Evolutionary conservation across 2,329 filamentous ascomycete genomes (phyloP), one percentile per base, ranked within the genome.

Genomic region (Nannizzia gypsea): DNA sequence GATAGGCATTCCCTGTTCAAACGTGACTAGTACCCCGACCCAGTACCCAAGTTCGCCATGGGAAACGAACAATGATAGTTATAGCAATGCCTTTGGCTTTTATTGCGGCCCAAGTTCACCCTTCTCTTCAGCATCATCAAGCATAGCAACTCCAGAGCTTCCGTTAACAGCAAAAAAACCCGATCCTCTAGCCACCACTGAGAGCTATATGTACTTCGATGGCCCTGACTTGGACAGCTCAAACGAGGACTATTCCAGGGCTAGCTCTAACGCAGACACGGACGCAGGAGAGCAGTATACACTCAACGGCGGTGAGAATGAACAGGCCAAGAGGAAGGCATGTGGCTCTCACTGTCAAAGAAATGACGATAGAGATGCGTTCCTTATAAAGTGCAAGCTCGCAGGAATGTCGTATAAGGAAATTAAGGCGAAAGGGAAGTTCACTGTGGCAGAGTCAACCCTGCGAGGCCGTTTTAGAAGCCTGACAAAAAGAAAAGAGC

Each of bases 381-480:
- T 75, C 55, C 65, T 79, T 3, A 68, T 79, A 8, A 64, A 70
- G 8, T 73, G 69, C 60, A 77, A 77, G 61, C 67, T 66, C 3
- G 66, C 68, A 6, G 76, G 76, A 0, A 66, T 76, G 24, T 77
- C 76, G 1, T 79, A 79, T 67, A 77, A 74, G 59, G 71, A 77
- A 8, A 79, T 79, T 64, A 78, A 77, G 61, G 67, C 68, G 22
- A 64, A 70, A 1, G 74, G 74, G 0, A 67, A 68, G 0, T 77
- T 78, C 62, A 70, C 69, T 24, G 76, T 78, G 61, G 76, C 77
- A 0, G 77, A 78, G 59, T 79, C 77, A 3, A 79, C 77, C 1
- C 67, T 79, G 2, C 72, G 77, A 26, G 77, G 77, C 1, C 70
- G 77, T 20, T 78, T 73, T 59, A 72, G 77, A 28, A 77, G 73